Evolutionary conservation across 441 rosid genomes (phyloP).

Genomic region (Mallotus repandus): DNA sequence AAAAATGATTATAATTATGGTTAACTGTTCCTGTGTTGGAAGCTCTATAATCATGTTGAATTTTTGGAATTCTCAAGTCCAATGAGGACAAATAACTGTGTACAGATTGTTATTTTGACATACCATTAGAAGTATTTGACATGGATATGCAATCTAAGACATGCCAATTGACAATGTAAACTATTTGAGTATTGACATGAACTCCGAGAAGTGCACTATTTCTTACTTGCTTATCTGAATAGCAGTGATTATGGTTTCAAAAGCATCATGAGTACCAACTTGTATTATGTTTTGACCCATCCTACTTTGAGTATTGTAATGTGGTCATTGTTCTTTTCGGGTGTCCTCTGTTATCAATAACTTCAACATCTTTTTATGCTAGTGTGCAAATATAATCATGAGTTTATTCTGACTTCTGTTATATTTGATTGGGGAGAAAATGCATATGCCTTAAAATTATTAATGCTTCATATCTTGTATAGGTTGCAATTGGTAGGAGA

Average conservation of each 20-base stretch:
- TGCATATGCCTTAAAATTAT: background rate
- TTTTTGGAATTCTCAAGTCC: no score
- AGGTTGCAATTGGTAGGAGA: slow-evolving; percentile 78
- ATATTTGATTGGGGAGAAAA: background rate
- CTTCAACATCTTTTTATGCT: background rate
- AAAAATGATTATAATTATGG: background rate
- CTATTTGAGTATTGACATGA: no score
- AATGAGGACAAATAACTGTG: no score
- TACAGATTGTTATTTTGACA: background rate
- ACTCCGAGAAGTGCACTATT: background rate
- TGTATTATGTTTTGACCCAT: background rate
- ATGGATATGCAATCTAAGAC: background rate
- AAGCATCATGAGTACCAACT: background rate
- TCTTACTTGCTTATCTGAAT: background rate
- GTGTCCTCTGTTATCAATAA: no score
- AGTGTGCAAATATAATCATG: background rate
- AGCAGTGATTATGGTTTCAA: background rate
- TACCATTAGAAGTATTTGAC: background rate
- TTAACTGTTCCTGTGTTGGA: background rate
- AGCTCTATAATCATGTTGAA: background rate
- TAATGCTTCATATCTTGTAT: slow-evolving; percentile 11
- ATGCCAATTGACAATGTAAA: background rate
- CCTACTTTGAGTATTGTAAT: background rate
- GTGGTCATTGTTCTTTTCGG: background rate
- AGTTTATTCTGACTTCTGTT: background rate